phyloP scores from a whole-genome alignment of 1,139 yeast genomes.

The Saccharomyces hybrid region DNA sequence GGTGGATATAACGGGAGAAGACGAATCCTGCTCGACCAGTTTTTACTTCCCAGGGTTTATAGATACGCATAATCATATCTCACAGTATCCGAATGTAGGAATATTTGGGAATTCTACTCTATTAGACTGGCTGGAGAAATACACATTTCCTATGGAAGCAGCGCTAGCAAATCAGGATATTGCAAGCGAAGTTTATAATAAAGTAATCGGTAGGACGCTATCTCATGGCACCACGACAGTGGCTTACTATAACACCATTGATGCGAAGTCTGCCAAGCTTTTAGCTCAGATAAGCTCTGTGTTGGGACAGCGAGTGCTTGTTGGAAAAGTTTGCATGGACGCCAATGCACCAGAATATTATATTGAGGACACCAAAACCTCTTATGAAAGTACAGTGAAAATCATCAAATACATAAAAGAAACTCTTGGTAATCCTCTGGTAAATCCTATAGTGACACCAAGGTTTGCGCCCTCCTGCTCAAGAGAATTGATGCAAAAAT shows the following conservation, averaged over 20 bases:
- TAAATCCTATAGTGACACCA: constrained; percentile 79
- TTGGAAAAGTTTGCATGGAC: constrained; percentile 94
- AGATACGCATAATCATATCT: constrained; percentile 94
- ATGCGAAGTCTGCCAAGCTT: constrained; percentile 62
- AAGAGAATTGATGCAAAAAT: constrained; percentile 47
- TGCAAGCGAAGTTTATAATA: constrained; percentile 56
- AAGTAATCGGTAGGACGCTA: constrained; percentile 61
- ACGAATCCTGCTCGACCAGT: constrained; percentile 28
- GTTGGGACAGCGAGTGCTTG: constrained; percentile 77
- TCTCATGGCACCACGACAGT: constrained; percentile 85
- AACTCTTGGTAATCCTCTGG: constrained; percentile 43
- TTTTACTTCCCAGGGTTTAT: constrained; percentile 88
- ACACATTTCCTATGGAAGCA: constrained; percentile 84
- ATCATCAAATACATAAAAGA: constrained; percentile 50
- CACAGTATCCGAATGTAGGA: constrained; percentile 93
- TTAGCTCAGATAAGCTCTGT: constrained; percentile 64
- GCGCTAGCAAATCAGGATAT: constrained; percentile 42
- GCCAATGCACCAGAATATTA: constrained; percentile 62
- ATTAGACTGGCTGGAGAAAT: constrained; percentile 77
- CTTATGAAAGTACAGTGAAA: constrained; percentile 48
- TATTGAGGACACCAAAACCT: constrained; percentile 52
- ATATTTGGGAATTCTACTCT: constrained; percentile 80
- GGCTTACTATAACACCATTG: constrained; percentile 83
- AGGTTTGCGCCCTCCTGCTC: constrained; percentile 91
- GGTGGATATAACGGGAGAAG: constrained; percentile 14